phyloP scores from a whole-genome alignment of 345 rosid species.

The Toxicodendron radicans region DNA sequence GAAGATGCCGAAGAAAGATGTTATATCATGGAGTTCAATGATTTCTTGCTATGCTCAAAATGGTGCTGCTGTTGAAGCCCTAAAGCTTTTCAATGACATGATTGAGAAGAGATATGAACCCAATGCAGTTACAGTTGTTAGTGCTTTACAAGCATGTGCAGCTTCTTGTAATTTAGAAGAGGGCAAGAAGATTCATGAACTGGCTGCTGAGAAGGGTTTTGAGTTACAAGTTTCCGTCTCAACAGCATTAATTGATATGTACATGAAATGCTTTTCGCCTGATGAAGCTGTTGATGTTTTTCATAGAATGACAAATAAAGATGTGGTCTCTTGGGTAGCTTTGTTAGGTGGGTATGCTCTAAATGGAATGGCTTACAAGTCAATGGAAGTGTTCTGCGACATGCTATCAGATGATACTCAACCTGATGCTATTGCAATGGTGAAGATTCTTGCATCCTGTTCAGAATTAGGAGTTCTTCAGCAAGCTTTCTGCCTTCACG shows the following conservation, averaged over 20 bases:
- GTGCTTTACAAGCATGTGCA: constrained; percentile 52
- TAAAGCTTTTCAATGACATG: constrained; percentile 43
- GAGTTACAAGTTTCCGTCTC: constrained; percentile 42
- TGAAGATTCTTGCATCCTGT: constrained; percentile 53
- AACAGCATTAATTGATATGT: constrained; percentile 59
- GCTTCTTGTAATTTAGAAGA: constrained; percentile 37
- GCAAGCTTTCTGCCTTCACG: constrained; percentile 54
- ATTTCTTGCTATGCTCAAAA: constrained; percentile 43
- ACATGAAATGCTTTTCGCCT: constrained; percentile 54
- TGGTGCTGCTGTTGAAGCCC: constrained; percentile 37
- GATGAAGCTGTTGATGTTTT: constrained; percentile 49
- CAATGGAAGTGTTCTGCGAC: constrained; percentile 37
- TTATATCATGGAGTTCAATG: constrained; percentile 59
- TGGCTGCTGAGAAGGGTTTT: constrained; percentile 39
- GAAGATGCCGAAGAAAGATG: constrained; percentile 44
- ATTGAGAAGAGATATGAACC: constrained; percentile 35
- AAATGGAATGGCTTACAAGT: constrained; percentile 47
- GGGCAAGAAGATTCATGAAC: constrained; percentile 50
- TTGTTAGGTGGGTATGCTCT: constrained; percentile 52
- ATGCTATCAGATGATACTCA: constrained; percentile 36
- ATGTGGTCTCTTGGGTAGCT: constrained; percentile 59
- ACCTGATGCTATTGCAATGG: constrained; percentile 58
- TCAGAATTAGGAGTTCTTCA: constrained; percentile 47
- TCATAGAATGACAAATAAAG: constrained; percentile 43
- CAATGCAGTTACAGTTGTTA: constrained; percentile 38